Conservation (phyloP, 2,329 filamentous ascomycete genomes). For the Boeremia lycopersici region DNA sequence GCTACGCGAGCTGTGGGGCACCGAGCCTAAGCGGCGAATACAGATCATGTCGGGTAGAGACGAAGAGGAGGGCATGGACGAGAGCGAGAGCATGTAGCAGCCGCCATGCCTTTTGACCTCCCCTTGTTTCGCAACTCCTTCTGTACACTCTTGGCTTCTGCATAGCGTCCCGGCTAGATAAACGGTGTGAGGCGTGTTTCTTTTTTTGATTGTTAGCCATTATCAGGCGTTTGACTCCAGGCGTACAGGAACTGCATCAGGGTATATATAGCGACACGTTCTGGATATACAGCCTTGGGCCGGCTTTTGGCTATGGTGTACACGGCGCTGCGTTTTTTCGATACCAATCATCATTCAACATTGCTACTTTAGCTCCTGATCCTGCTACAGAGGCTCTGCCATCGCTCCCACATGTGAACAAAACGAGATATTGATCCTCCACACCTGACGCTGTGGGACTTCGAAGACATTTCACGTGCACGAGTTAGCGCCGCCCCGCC, state of each 20-base stretch:
- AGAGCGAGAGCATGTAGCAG: constrained; percentile 11
- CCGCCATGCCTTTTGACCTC: not conserved
- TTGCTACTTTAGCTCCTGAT: too few species aligned
- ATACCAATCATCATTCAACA: too few species aligned
- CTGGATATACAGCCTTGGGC: not conserved
- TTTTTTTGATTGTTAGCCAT: not conserved
- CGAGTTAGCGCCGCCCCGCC: too few species aligned
- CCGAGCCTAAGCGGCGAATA: constrained; percentile 36
- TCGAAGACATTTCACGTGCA: too few species aligned
- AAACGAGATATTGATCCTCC: too few species aligned
- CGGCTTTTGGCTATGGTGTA: not conserved
- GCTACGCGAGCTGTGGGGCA: constrained; percentile 72
- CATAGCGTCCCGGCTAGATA: constrained; percentile 1
- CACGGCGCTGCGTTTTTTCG: not conserved
- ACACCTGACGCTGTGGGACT: too few species aligned
- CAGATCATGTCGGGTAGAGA: constrained; percentile 31
- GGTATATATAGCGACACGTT: not conserved
- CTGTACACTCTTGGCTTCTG: not conserved
- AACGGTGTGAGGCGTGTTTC: not conserved
- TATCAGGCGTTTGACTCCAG: not conserved
- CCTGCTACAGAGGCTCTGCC: too few species aligned
- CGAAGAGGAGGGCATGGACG: constrained; percentile 25
- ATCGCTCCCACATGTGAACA: too few species aligned
- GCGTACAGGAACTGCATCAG: not conserved
- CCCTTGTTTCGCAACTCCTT: not conserved